A percentile compares a stretch with the other conserved stretches of the same genome.
Conservation (phyloP, 352 stramenopile genomes). For the Phytophthora niederhauseri region DNA sequence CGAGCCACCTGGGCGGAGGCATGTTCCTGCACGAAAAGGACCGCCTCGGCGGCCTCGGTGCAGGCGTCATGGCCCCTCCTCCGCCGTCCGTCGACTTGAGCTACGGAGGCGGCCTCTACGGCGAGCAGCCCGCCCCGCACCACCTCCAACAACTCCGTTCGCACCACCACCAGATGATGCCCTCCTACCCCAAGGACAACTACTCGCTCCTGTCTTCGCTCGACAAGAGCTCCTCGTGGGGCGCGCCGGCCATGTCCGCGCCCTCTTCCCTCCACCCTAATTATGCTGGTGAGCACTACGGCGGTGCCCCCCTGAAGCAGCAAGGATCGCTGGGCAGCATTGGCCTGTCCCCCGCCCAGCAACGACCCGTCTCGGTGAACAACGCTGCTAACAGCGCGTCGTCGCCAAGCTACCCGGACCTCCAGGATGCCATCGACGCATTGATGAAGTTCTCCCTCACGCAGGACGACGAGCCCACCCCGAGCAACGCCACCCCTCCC, state of each 20-base stretch:
- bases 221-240: conserved; percentile 61
- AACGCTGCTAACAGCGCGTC: conserved; percentile 37
- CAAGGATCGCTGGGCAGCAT: conserved; percentile 44
- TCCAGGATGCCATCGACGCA: conserved; percentile 88
- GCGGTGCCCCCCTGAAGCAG: conserved; percentile 35
- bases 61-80: conserved; percentile 37
- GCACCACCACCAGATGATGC: conserved; percentile 41
- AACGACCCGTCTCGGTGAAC: conserved; percentile 29
- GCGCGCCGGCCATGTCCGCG: conserved; percentile 23
- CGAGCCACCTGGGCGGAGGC: conserved; percentile 36
- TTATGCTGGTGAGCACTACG: conserved; percentile 58
- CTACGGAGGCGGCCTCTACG: conserved; percentile 37
- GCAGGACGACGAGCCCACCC: conserved; percentile 42
- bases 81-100: conserved; percentile 40
- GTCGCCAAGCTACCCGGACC: conserved; percentile 66
- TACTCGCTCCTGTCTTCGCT: conserved; percentile 72
- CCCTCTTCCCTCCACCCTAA: conserved; percentile 47
- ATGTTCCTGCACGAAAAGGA: conserved; percentile 76
- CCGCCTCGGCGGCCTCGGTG: conserved; percentile 27
- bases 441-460: conserved; percentile 89
- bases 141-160: conserved; percentile 33
- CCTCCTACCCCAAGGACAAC: conserved; percentile 63
- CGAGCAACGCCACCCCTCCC: conserved; percentile 40
- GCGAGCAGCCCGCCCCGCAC: conserved; percentile 40
- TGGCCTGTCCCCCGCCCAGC: conserved; percentile 34